Base-by-base conservation (phyloP, 495 filamentous ascomycete genomes). In the Penicillium tannophilum region DNA sequence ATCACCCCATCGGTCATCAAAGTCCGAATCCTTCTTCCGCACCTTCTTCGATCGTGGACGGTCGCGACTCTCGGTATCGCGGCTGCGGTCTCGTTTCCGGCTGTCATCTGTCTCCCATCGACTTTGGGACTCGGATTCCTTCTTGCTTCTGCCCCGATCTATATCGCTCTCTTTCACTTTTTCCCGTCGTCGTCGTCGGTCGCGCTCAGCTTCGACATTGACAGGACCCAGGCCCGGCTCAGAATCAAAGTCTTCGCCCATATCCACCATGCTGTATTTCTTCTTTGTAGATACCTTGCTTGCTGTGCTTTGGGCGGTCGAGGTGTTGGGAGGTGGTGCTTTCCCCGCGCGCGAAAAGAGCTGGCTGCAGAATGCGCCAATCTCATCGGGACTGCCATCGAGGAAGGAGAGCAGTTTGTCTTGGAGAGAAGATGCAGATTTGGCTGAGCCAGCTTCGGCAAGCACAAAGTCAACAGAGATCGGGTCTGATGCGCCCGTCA, bases 1-100 rank as follows among this genome's bases (percentile, higher is more conserved):
- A 60, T 93, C 90, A 14, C 87, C 90, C 90, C 90, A 93, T 28
- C 89, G 79, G 62, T 90, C 87, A 10, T 91, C 86, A 58, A 87
- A 87, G 52, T 88, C 85, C 24, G 80, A 80, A 54, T 76, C 82
- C 64, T 75, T 78, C 59, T 76, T 80, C 58, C 80, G 78, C 64
- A 83, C 72, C 66, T 79, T 85, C 66, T 81, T 82, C 31, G 79
- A 79, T 52, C 72, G 76, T 58, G 73, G 74, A 11, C 77, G 75
- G 59, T 80, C 79, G n/a, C 77, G 75, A 41, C 68, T 73, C 47
- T 64, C 76, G 45, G 64, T 72, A 52, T 76, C 79, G 6, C 70
- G 70, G 52, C 77, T 82, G 36, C 75, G 70, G 20, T 79, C 74
- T 60, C 80, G 68, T 51, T 80, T 78, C 26, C 75, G 62, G 50